Conservation (phyloP, 139 green algal genomes). For the Tetraselmis striata region DNA sequence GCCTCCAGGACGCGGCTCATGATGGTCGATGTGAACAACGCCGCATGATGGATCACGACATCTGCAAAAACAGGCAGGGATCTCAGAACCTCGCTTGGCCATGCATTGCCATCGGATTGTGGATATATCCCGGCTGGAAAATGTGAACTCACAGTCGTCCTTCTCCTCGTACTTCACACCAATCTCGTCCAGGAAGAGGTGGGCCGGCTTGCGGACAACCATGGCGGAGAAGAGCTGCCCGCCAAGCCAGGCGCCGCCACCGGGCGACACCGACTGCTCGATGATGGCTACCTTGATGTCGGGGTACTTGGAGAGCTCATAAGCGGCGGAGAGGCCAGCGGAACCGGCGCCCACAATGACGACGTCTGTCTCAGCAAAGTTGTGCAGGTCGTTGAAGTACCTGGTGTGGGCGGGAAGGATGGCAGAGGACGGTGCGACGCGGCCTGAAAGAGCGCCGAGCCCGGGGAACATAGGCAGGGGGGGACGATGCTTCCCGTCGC, state of each 20-base stretch:
- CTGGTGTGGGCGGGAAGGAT: slow-evolving; percentile 21
- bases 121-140: too few relatives aligned
- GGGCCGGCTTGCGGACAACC: slow-evolving; percentile 90
- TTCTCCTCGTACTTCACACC: slow-evolving; percentile 18
- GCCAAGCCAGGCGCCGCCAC: slow-evolving; percentile 90
- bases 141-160: not conserved
- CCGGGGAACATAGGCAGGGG: not conserved
- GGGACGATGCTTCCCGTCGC: slow-evolving; percentile 25
- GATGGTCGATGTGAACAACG: slow-evolving; percentile 90
- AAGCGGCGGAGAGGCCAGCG: slow-evolving; percentile 85
- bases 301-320: slow-evolving; percentile 90
- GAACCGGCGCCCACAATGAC: slow-evolving; percentile 68
- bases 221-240: slow-evolving; percentile 94
- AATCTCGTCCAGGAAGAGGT: slow-evolving; percentile 84
- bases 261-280: slow-evolving; percentile 63
- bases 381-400: slow-evolving; percentile 90
- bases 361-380: slow-evolving; percentile 71
- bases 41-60: slow-evolving; percentile 94
- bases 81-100: too few relatives aligned
- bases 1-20: slow-evolving; percentile 84
- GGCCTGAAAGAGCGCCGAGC: not conserved
- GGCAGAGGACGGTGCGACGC: not conserved
- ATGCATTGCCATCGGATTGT: too few relatives aligned
- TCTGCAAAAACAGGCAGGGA: not conserved
- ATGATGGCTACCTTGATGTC: slow-evolving; percentile 89